These are phyloP conservation scores for Apiospora saccharicola DNA, from an alignment of 2,329 filamentous ascomycete species.

Conservation along the genomic window DNA sequence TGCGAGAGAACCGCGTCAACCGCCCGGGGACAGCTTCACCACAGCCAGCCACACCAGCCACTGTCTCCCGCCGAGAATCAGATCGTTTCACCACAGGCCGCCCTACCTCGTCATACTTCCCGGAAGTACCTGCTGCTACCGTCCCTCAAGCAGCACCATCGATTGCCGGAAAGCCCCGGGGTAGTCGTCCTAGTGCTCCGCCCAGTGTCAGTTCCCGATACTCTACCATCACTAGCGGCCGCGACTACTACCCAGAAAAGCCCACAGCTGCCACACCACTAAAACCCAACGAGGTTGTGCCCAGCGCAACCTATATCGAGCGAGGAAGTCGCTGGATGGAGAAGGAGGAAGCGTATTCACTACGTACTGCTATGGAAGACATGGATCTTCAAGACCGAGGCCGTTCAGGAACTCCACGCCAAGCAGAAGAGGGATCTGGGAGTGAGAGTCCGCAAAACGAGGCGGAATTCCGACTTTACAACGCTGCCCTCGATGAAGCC, in stretches of 20 bases:
- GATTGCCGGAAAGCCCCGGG: slow-evolving; percentile 29
- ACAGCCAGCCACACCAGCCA: slow-evolving; percentile 49
- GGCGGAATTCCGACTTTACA: slow-evolving; percentile 69
- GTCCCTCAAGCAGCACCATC: slow-evolving; percentile 39
- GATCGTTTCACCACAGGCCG: slow-evolving; percentile 38
- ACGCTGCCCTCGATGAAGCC: slow-evolving; percentile 77
- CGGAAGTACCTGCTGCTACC: slow-evolving; percentile 38
- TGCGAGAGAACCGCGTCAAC: slow-evolving; percentile 71
- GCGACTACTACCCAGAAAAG: slow-evolving; percentile 60
- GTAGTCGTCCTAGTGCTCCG: slow-evolving; percentile 50
- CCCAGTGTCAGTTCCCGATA: slow-evolving; percentile 59
- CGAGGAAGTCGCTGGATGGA: slow-evolving; percentile 80
- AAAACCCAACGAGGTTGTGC: slow-evolving; percentile 67
- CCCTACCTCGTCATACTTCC: slow-evolving; percentile 39
- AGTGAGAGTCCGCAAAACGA: slow-evolving; percentile 42
- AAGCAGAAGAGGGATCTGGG: slow-evolving; percentile 23
- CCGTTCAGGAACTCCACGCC: neutral
- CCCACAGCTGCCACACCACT: slow-evolving; percentile 48
- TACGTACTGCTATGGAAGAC: slow-evolving; percentile 77
- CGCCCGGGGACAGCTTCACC: slow-evolving; percentile 77
- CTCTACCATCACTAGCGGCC: slow-evolving; percentile 56
- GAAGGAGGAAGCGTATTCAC: slow-evolving; percentile 75
- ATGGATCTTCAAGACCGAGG: slow-evolving; percentile 63
- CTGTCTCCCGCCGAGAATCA: slow-evolving; percentile 41
- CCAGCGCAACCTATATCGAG: slow-evolving; percentile 75